Base-by-base conservation (phyloP, 768 basidiomycete species). In the Termitomyces sp. region DNA sequence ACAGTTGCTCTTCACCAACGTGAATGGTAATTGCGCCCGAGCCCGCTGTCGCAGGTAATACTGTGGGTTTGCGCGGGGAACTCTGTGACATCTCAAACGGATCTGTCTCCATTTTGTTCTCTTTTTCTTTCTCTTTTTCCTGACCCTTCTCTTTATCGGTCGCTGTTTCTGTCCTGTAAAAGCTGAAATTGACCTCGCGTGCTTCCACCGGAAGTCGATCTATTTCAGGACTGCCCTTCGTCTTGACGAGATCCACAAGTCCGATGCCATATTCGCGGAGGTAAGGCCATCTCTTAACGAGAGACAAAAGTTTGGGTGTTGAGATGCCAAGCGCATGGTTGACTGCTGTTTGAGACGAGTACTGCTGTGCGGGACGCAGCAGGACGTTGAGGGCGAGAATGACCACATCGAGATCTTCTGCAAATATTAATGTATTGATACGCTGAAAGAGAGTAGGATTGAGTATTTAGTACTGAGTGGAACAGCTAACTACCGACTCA, bases 341-440 rank as follows among this genome's bases (percentile, higher is more conserved):
- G 50, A 95, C 86, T 12, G 91, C 84, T 9, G 89, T 87, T 63
- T 92, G 88, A 14, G 87, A 83, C 8, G 91, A 93, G 68, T 97
- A 98, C 67, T 98, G 95, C 65, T 98, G 95, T 4, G 93, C 87
- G 2, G 96, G 95, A 32, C 97, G 88, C 28, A 98, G 81, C 47
- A 97, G 76, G 45, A 98, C 81, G 61, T 90, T 88, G 56, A 98
- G 77, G 34, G 93, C 80, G 32, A 90, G 74, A 53, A 92, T 82
- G 42, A 98, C 77, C 43, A 98, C 78, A 65, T 97, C 93, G 57
- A 97, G 75, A 73, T 98, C 96, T 26, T 87, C 87, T 7, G 92
- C 90, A 65, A 84, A 85, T 59, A 98, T 78, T 34, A 99, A 77
- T 65, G 88, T 87, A 70, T 91, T 93, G 60, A 98, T 75, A 58